phyloP scores from a whole-genome alignment of 2,329 filamentous ascomycete genomes.

The Metarhizium anisopliae region DNA sequence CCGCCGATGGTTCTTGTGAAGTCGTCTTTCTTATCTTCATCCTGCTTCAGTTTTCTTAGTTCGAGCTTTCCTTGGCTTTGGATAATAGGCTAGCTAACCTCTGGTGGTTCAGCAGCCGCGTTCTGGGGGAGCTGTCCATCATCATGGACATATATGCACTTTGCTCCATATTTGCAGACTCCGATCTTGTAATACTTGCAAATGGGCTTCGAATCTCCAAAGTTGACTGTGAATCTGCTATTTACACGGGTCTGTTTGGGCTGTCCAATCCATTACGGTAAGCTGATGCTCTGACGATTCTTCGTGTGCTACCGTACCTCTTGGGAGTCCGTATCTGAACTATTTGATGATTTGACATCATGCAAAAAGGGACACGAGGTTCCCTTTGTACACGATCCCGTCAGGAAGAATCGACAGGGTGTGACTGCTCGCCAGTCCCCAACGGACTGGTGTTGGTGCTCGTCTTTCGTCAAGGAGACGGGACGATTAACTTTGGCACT shows the following conservation, averaged over 20 bases:
- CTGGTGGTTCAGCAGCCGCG: no score
- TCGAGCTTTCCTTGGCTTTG: fast-evolving
- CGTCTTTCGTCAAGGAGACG: no score
- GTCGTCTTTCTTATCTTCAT: background rate
- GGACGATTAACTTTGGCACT: no score
- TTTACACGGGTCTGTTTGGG: no score
- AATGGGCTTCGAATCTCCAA: background rate
- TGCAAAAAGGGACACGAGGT: background rate
- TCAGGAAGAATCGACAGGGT: background rate
- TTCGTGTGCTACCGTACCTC: no score
- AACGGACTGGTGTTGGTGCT: no score
- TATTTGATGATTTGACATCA: background rate
- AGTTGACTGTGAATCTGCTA: background rate
- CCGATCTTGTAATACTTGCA: background rate
- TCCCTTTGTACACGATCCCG: background rate
- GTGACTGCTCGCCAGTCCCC: background rate
- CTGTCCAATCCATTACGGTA: no score
- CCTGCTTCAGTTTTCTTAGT: background rate
- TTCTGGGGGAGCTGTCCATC: background rate
- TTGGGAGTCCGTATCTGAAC: no score
- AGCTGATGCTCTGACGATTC: no score
- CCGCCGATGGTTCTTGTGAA: conserved; percentile 9
- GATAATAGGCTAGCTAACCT: no score
- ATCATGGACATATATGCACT: background rate
- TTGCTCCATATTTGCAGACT: background rate